A percentile compares a stretch with the other conserved stretches of the same genome.
These are phyloP conservation scores for Phytophthora litchii DNA, from an alignment of 352 stramenopile species.

Conservation along the genomic window DNA sequence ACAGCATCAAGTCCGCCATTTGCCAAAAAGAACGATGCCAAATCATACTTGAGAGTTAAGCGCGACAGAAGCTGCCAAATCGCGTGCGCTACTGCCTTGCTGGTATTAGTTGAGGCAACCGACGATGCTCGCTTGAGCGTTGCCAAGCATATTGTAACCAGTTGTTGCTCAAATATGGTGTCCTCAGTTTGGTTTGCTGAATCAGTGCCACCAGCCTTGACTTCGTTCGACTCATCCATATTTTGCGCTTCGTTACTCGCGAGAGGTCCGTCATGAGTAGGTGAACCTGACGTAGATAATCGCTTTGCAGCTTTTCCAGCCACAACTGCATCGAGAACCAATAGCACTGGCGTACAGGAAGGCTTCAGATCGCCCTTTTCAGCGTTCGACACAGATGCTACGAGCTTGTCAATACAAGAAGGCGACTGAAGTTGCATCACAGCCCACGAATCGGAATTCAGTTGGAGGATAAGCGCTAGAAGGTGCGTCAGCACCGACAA, in stretches of 20 bases:
- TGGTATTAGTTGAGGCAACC: slow-evolving; percentile 7
- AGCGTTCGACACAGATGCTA: slow-evolving; percentile 41
- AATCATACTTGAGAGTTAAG: slow-evolving; percentile 74
- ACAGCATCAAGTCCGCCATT: slow-evolving; percentile 65
- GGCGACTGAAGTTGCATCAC: slow-evolving; percentile 47
- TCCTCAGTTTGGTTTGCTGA: slow-evolving; percentile 5
- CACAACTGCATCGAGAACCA: slow-evolving; percentile 72
- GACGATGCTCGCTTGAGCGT: slow-evolving; percentile 32
- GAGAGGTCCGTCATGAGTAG: slow-evolving; percentile 17
- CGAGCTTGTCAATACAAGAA: slow-evolving; percentile 55
- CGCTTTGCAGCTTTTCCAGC: slow-evolving; percentile 29
- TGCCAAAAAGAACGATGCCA: slow-evolving; percentile 66
- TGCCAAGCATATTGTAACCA: slow-evolving; percentile 48
- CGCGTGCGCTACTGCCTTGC: slow-evolving; percentile 56
- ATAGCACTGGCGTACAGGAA: slow-evolving; percentile 61
- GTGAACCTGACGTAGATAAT: slow-evolving; percentile 7
- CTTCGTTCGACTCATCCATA: slow-evolving; percentile 21
- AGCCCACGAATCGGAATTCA: slow-evolving; percentile 49
- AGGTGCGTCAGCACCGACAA: slow-evolving; percentile 69
- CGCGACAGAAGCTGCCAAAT: slow-evolving; percentile 74
- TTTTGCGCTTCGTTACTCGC: slow-evolving; percentile 17
- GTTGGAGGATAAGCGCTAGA: slow-evolving; percentile 71
- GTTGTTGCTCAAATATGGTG: slow-evolving; percentile 37
- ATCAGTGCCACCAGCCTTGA: slow-evolving; percentile 1
- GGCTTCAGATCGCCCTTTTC: slow-evolving; percentile 25